Evolutionary conservation across 441 rosid genomes (phyloP), one percentile per base, ranked within the genome.

Genomic region (Populus hybrid): DNA sequence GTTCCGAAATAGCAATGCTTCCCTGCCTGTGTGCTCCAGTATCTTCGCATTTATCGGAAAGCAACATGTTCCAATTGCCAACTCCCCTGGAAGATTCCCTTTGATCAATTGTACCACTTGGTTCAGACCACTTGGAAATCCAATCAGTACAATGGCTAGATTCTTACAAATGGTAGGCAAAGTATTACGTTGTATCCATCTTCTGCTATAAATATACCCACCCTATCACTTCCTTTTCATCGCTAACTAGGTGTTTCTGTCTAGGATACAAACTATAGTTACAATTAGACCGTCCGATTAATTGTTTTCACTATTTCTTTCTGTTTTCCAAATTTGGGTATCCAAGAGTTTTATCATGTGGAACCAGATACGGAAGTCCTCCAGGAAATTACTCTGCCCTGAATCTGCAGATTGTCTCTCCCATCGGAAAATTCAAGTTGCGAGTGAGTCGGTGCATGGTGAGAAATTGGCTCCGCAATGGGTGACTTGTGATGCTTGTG

Each of bases 371-470:
- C 21, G 61, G 28, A 35, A 74, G 20, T 66, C n/a, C 23, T 42
- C 66, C 9, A 20, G 64, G 24, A 76, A 76, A 67, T 24, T 29
- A 28, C n/a, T 7, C 14, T 59, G 76, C 35, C 20, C 67, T 12
- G 38, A 64, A 20, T 45, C 56, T 45, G 20, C 74, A 14, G 70
- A 69, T 23, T 70, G 82, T 63, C 64, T 75, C 2, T 75, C 72
- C 24, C 68, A 20, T 29, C 61, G 68, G 61, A 85, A 71, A 68
- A 61, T 61, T 61, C 88, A 83, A 75, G 74, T 78, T 11, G 77
- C 78, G 8, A 81, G 79, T 20, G 86, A 86, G 78, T 28, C 87
- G 6, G 74, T 78, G 26, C 83, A 81, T 16, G 82, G 87, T 2
- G 76, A 76, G 8, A 80, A 80, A 21, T 71, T 75, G 74, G 84